Base-by-base conservation (phyloP, 495 filamentous ascomycete genomes). In the Xylaria bambusicola region DNA sequence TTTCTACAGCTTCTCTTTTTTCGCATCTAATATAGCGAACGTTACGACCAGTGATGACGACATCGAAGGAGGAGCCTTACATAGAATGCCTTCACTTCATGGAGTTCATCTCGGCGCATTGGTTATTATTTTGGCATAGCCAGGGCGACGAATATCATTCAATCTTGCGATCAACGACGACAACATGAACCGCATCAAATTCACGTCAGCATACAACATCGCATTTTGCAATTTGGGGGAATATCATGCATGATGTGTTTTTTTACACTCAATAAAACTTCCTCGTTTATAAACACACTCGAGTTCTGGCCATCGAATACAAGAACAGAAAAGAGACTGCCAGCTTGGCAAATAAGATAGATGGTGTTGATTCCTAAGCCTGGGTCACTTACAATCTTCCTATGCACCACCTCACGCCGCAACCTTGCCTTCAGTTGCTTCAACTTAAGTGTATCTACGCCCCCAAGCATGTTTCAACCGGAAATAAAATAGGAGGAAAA, bases 131-230 rank as follows among this genome's bases (percentile, higher is more conserved):
- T 58, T 35, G 26, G 46, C 56, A 58, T 58, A 23, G 46, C 36
- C 27, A 4, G 33, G 18, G 29, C 38, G 46, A 46, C 20, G n/a
- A 9, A 18, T 20, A 23, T 51, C 18, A 35, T 40, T 53, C 31
- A 35, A 7, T 20, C 21, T 24, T 20, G 38, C 40, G 57, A 41
- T 47, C 61, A 65, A 62, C 65, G 62, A 71, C 62, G 66, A 71
- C 62, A 63, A 68, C 60, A 68, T 44, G 54, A 71, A 60, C 61
- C 58, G 62, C 67, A 68, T 64, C 60, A 62, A 68, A 65, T 60
- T 61, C 62, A 15, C 26, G 58, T 61, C 48, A 65, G 60, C 65
- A 62, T 64, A 62, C 62, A 59, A 38, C 18, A 57, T 48, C 21
- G 54, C 54, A 48, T 48, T 48, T 57, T 23, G 12, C 42, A 33